Base-by-base conservation (phyloP, 768 basidiomycete genomes). In the Agrocybe praecox region DNA sequence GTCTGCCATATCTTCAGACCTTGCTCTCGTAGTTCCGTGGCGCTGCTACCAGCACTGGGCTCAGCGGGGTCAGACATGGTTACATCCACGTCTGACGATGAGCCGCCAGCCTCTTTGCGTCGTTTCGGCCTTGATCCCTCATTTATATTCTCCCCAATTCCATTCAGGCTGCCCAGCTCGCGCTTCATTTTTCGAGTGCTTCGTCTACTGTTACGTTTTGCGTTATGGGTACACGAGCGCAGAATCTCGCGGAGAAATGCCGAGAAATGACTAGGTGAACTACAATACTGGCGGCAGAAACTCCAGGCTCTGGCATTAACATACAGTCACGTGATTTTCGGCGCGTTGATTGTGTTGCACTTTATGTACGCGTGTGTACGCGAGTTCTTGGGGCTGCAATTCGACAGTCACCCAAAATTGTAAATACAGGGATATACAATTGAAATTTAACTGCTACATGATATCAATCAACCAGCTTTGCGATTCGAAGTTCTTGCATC, bases 1-100 rank as follows among this genome's bases (percentile, higher is more conserved):
- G 82, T 83, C 68, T 87, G 84, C 87, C 89, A 92, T 75, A 92
- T 71, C 73, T 79, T 81, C 73, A 87, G 69, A 45, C 87, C 90
- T 68, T 85, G 81, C 73, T 86, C 85, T 67, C 80, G 86, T 68
- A 88, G 80, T 56, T 74, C 74, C 46, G 71, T 74, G 46, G 53
- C 60, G 22, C 62, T 65, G 34, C 47, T 62, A 42, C 49, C 58
- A 12, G 58, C 64, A 19, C 57, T 65, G 49, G 59, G 53, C 46
- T 61, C 70, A 49, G 67, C 59, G 52, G 71, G 69, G 64, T 75
- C 71, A 33, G 74, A 70, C 61, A 69, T 70, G 40, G 66, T 67
- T 51, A 75, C 67, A 49, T 79, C 77, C 52, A 74, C 72, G 65
- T 84, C 80, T 52, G 77, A 75, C 45, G 69, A 69, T 22, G 67